Evolutionary conservation across 768 basidiomycete species (phyloP), one percentile per base, ranked within the genome.

Genomic region (Leccinum obscurum): DNA sequence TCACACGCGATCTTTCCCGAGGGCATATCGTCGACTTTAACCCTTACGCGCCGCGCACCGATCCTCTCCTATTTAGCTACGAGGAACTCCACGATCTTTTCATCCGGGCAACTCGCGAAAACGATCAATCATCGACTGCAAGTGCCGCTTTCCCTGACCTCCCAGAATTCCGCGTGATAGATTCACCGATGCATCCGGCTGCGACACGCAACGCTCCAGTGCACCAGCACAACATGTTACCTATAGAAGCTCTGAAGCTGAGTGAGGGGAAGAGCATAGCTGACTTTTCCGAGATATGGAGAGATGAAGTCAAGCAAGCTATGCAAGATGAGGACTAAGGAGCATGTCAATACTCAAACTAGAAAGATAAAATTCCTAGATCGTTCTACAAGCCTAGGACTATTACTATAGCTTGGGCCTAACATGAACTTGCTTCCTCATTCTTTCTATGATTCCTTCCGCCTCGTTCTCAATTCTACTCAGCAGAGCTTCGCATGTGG

Each of bases 11-110:
- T 71, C 79, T 93, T 37, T 73, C 81, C 2, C 81, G 85, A 11
- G 91, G 85, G 15, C 90, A 94, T 73, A 79, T 98, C 65, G 71
- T 98, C 68, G 96, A 98, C 72, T 93, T 98, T 75, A 94, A 94
- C 64, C 93, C 94, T 0, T 97, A 89, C 68, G 83, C 88, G 11
- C 83, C 86, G 4, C 86, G 84, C 39, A 97, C 96, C n/a, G 95
- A 98, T 66, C 72, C 93, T 0, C 82, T 96, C 0, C 78, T 97
- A 17, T 98, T 96, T 76, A 83, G 83, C 1, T 98, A 93, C 69
- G 82, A 88, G 51, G 89, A 93, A 28, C 83, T 98, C 0, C 75
- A 76, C 39, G 75, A 68, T 1, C 68, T 87, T 7, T 72, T 77
- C 20, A 11, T 52, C 4, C 58, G 6, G 17, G 59, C 63, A 46